These are phyloP conservation scores for Cyanophora paradoxa DNA, from an alignment of 78 protist species.

Conservation along the genomic window DNA sequence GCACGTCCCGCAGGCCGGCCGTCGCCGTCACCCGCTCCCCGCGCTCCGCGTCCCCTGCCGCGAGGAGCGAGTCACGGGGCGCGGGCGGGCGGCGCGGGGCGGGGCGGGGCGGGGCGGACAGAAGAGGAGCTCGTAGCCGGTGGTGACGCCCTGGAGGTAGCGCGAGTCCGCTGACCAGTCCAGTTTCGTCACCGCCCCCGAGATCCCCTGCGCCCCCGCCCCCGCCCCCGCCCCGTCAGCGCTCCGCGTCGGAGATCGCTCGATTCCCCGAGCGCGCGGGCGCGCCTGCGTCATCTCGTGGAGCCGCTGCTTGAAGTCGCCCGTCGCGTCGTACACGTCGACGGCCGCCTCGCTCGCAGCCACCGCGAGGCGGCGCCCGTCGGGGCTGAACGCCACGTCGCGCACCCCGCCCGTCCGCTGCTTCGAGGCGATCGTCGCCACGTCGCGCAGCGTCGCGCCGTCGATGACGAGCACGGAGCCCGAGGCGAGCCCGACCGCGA, in stretches of 20 bases:
- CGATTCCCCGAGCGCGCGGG: too few species aligned
- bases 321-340: background rate
- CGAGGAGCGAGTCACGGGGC: constrained; percentile 18
- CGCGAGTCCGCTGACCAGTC: constrained; percentile 29
- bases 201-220: too few species aligned
- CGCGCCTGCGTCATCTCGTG: too few species aligned
- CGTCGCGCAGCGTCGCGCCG: too few species aligned
- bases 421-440: too few species aligned
- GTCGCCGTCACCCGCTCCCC: background rate
- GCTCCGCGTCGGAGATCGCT: too few species aligned
- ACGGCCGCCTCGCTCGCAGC: background rate
- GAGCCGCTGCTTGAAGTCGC: too few species aligned
- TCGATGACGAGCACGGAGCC: too few species aligned
- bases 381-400: constrained; percentile 23
- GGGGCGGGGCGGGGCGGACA: too few species aligned
- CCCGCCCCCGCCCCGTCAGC: too few species aligned
- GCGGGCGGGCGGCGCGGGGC: too few species aligned
- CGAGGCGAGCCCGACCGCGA: too few species aligned
- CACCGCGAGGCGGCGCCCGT: constrained; percentile 27
- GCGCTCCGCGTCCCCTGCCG: background rate
- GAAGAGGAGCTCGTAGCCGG: constrained; percentile 26
- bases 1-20: background rate
- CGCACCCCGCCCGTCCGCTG: background rate
- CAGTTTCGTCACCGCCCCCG: constrained; percentile 4
- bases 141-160: constrained; percentile 1